Percentiles rank a stretch among this genome's conserved stretches.
phyloP scores from a whole-genome alignment of 352 stramenopile genomes.

The Phytophthora hybrid region DNA sequence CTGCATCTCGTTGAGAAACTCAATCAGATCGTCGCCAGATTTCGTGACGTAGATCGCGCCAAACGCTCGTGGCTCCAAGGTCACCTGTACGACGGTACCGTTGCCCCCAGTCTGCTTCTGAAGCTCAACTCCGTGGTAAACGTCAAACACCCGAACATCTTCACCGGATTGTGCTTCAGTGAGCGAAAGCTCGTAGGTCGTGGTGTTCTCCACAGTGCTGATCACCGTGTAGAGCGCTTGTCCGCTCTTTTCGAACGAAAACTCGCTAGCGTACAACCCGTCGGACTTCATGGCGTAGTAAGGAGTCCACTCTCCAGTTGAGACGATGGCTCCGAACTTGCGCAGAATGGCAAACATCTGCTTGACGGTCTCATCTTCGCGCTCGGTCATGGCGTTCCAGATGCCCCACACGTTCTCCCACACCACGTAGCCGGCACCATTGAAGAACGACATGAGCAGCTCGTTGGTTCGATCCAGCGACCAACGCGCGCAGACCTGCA shows the following conservation, averaged over 20 bases:
- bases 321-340: slow-evolving; percentile 57
- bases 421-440: slow-evolving; percentile 85
- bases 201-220: slow-evolving; percentile 43
- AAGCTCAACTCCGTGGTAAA: slow-evolving; percentile 69
- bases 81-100: slow-evolving; percentile 35
- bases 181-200: slow-evolving; percentile 48
- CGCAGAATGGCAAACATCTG: slow-evolving; percentile 74
- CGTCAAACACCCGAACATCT: slow-evolving; percentile 56
- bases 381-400: slow-evolving; percentile 82
- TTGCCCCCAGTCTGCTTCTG: slow-evolving; percentile 15
- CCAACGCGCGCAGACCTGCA: slow-evolving; percentile 85
- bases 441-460: slow-evolving; percentile 83
- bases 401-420: slow-evolving; percentile 93
- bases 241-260: slow-evolving; percentile 37
- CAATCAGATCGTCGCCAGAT: slow-evolving; percentile 32
- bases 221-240: slow-evolving; percentile 73
- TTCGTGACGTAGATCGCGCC: slow-evolving; percentile 55
- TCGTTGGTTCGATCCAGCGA: slow-evolving; percentile 74
- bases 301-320: slow-evolving; percentile 59
- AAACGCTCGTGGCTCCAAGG: slow-evolving; percentile 70
- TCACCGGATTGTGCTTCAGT: slow-evolving; percentile 27
- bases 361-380: slow-evolving; percentile 71
- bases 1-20: slow-evolving; percentile 62
- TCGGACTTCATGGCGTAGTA: slow-evolving; percentile 54
- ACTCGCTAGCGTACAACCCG: slow-evolving; percentile 58